Evolutionary conservation across 176 grass and related monocot genomes (phyloP).

Genomic region (maize (Zea mays)): DNA sequence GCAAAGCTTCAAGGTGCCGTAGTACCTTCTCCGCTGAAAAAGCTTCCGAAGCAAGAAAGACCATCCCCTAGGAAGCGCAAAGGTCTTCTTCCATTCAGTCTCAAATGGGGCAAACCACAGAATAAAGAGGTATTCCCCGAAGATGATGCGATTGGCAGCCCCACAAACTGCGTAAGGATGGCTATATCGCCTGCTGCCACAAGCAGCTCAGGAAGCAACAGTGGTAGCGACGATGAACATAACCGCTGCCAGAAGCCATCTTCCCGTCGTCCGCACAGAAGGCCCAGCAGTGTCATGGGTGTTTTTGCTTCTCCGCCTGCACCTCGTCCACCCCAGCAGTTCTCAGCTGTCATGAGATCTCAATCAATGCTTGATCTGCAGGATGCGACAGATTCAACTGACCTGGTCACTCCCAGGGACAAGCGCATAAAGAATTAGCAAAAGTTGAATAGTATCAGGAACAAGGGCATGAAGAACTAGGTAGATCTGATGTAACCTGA

Average conservation of each 20-base stretch:
- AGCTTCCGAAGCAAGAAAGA: conserved; percentile 60
- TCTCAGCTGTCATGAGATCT: conserved; percentile 48
- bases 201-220: conserved; percentile 84
- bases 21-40: conserved; percentile 46
- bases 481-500: no score
- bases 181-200: conserved; percentile 31
- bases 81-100: conserved; percentile 69
- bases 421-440: conserved; percentile 64
- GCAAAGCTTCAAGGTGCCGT: conserved; percentile 46
- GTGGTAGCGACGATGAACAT: conserved; percentile 54
- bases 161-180: conserved; percentile 51
- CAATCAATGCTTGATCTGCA: conserved; percentile 72
- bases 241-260: conserved; percentile 42
- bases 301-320: conserved; percentile 50
- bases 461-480: conserved; percentile 51
- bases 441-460: conserved; percentile 30
- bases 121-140: conserved; percentile 47
- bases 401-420: conserved; percentile 56
- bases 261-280: conserved; percentile 54
- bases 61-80: conserved; percentile 77
- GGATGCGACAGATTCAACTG: conserved; percentile 54
- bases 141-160: conserved; percentile 49
- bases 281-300: conserved; percentile 29
- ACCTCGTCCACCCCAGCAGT: conserved; percentile 35
- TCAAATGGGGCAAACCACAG: conserved; percentile 57